Percentiles rank a stretch among this genome's conserved stretches.
phyloP scores from a whole-genome alignment of 768 basidiomycete species.

The Termitomyces titanicus region DNA sequence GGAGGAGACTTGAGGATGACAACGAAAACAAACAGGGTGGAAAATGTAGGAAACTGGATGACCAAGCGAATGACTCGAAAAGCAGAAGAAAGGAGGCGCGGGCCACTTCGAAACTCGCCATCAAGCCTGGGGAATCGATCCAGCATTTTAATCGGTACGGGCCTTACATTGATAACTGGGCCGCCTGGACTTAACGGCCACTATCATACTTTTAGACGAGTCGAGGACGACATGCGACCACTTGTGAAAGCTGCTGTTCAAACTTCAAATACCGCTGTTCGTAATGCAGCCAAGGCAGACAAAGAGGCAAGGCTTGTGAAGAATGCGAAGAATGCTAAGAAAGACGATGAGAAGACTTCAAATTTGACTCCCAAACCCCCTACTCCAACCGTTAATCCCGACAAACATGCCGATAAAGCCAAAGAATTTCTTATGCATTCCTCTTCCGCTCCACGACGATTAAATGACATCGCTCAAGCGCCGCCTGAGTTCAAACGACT shows the following conservation, averaged over 20 bases:
- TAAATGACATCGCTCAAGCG: conserved; percentile 23
- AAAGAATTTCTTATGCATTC: conserved; percentile 50
- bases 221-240: conserved; percentile 69
- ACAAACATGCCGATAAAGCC: conserved; percentile 24
- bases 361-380: conserved; percentile 10
- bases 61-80: conserved; percentile 15
- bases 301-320: conserved; percentile 26
- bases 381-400: neutral
- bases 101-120: conserved; percentile 30
- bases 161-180: too few species aligned
- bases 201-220: conserved; percentile 46
- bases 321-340: conserved; percentile 16
- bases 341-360: conserved; percentile 13
- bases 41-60: conserved; percentile 31
- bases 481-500: conserved; percentile 25
- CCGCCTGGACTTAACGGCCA: neutral
- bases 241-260: conserved; percentile 59
- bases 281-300: conserved; percentile 40
- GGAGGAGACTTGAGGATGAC: conserved; percentile 33
- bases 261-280: conserved; percentile 47
- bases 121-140: conserved; percentile 67
- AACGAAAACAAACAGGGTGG: conserved; percentile 17
- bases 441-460: conserved; percentile 54
- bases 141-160: conserved; percentile 72
- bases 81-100: conserved; percentile 20